These are phyloP conservation scores for Orbilia ellipsospora DNA, from an alignment of 2,329 filamentous ascomycete species.

Conservation along the genomic window DNA sequence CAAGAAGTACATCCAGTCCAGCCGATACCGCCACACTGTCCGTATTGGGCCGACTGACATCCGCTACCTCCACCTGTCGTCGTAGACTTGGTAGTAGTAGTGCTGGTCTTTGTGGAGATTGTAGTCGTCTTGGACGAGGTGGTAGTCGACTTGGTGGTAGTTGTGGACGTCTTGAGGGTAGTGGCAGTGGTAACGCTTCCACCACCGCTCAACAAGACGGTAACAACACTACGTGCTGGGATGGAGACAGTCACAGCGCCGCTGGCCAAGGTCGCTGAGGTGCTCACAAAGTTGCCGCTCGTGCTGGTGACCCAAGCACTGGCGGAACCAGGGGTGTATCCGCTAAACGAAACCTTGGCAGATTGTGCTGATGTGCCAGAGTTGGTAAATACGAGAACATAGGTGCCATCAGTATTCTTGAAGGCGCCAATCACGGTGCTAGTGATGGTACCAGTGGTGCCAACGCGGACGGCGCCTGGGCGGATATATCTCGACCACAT, in stretches of 20 bases:
- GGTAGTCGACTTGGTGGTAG: slow-evolving; percentile 55
- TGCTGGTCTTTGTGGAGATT: slow-evolving; percentile 50
- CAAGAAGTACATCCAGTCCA: slow-evolving; percentile 60
- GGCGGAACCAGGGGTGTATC: slow-evolving; percentile 33
- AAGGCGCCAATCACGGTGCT: slow-evolving; percentile 56
- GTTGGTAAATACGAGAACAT: slow-evolving; percentile 62
- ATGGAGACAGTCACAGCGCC: slow-evolving; percentile 44
- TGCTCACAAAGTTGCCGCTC: slow-evolving; percentile 26
- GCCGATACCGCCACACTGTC: slow-evolving; percentile 58
- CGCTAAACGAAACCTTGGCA: slow-evolving; percentile 55
- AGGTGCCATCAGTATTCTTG: slow-evolving; percentile 61
- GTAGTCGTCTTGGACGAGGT: slow-evolving; percentile 56
- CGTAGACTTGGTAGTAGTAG: slow-evolving; percentile 21
- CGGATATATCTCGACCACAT: slow-evolving; percentile 62
- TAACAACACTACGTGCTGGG: slow-evolving; percentile 38
- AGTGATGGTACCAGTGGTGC: slow-evolving; percentile 57
- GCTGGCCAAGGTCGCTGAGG: slow-evolving; percentile 21
- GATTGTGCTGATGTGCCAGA: slow-evolving; percentile 56
- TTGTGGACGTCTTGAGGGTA: slow-evolving; percentile 43
- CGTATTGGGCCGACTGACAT: slow-evolving; percentile 10
- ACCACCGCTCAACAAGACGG: slow-evolving; percentile 29
- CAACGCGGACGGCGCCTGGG: slow-evolving; percentile 63
- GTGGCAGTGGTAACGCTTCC: slow-evolving; percentile 29
- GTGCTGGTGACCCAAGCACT: slow-evolving; percentile 37
- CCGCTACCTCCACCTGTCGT: background rate